Percentiles rank a stretch among this genome's conserved stretches.
Conservation (phyloP, 495 filamentous ascomycete species). For the Terfezia claveryi region DNA sequence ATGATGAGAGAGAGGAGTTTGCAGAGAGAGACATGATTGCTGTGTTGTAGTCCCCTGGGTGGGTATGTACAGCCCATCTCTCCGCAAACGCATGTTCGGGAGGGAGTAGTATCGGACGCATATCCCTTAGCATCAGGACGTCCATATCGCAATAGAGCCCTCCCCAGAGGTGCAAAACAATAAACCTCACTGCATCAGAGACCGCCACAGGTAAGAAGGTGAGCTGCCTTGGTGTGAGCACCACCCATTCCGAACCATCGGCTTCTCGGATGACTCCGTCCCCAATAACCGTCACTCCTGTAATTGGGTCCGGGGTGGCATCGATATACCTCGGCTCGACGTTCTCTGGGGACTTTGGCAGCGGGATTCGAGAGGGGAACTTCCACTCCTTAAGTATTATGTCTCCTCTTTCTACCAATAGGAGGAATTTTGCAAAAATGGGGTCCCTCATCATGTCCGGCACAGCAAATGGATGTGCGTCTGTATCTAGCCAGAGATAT, state of each 20-base stretch:
- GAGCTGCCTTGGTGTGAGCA: slow-evolving; percentile 32
- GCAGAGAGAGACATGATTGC: slow-evolving; percentile 34
- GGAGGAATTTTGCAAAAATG: slow-evolving; percentile 30
- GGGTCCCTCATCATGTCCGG: slow-evolving; percentile 29
- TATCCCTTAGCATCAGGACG: slow-evolving; percentile 32
- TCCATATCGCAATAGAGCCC: slow-evolving; percentile 38
- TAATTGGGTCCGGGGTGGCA: slow-evolving; percentile 16
- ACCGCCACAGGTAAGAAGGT: slow-evolving; percentile 25
- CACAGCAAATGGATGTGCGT: slow-evolving; percentile 27
- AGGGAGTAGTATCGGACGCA: slow-evolving; percentile 30
- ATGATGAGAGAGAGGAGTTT: slow-evolving; percentile 32
- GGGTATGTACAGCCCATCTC: slow-evolving; percentile 32
- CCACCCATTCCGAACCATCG: slow-evolving; percentile 29
- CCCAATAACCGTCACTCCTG: slow-evolving; percentile 24
- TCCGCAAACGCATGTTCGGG: slow-evolving; percentile 32
- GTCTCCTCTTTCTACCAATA: slow-evolving; percentile 32
- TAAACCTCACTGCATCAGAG: slow-evolving; percentile 31
- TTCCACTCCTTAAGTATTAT: slow-evolving; percentile 31
- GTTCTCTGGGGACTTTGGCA: slow-evolving; percentile 22
- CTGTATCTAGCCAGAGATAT: slow-evolving; percentile 33
- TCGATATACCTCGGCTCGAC: slow-evolving; percentile 1
- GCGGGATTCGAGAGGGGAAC: slow-evolving; percentile 30
- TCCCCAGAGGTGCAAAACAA: slow-evolving; percentile 33
- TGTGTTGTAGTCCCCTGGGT: slow-evolving; percentile 36
- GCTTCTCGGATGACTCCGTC: slow-evolving; percentile 27